Evolutionary conservation across 768 basidiomycete species (phyloP).

Genomic region (Paxillus involutus): DNA sequence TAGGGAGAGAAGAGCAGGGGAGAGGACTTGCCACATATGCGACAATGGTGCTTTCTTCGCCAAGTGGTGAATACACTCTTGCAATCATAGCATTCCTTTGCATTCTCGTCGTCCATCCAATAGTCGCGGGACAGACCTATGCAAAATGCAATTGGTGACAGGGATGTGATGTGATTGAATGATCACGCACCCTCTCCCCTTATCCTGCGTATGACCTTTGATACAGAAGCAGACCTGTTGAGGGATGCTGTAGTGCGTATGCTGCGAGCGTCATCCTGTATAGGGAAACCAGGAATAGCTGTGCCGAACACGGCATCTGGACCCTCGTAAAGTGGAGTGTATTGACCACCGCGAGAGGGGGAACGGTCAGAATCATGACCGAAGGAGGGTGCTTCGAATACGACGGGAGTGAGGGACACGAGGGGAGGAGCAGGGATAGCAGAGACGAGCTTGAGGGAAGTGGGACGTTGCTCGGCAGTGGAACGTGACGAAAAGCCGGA

Average conservation of each 20-base stretch:
- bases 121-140: slow-evolving; percentile 89
- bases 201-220: slow-evolving; percentile 87
- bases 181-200: slow-evolving; percentile 75
- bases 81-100: slow-evolving; percentile 95
- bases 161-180: not conserved
- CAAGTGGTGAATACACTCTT: slow-evolving; percentile 92
- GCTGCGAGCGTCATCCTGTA: slow-evolving; percentile 88
- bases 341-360: slow-evolving; percentile 49
- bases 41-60: slow-evolving; percentile 95
- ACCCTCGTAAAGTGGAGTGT: slow-evolving; percentile 54
- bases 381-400: slow-evolving; percentile 75
- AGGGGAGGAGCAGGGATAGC: slow-evolving; percentile 74
- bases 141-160: slow-evolving; percentile 5
- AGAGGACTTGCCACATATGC: slow-evolving; percentile 78
- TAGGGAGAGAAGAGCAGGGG: not conserved
- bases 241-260: slow-evolving; percentile 72
- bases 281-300: slow-evolving; percentile 89
- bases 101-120: slow-evolving; percentile 98
- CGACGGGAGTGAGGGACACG: slow-evolving; percentile 82
- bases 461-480: slow-evolving; percentile 53
- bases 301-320: slow-evolving; percentile 64
- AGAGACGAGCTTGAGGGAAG: slow-evolving; percentile 51
- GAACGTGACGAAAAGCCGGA: slow-evolving; percentile 50
- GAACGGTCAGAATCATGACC: slow-evolving; percentile 62
- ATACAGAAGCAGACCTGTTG: slow-evolving; percentile 80